Conservation (phyloP, 2,329 filamentous ascomycete species). For the Xylariaceae sp. region DNA sequence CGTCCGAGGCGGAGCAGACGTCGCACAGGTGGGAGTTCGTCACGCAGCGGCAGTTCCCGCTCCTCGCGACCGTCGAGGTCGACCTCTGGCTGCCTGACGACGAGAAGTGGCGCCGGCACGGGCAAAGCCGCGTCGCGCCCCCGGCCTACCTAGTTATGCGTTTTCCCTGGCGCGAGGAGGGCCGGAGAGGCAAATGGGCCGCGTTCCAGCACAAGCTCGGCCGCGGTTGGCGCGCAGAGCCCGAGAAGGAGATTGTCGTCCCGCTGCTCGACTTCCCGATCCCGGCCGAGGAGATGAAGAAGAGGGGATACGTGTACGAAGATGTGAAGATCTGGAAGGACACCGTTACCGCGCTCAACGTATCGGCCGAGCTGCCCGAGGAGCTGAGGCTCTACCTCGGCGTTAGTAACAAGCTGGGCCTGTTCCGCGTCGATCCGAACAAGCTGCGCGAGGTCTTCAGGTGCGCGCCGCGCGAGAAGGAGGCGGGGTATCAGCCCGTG, state of each 20-base stretch:
- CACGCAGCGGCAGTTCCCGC: constrained; percentile 63
- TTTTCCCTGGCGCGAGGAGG: constrained; percentile 55
- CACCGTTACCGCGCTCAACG: constrained; percentile 47
- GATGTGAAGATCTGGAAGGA: constrained; percentile 63
- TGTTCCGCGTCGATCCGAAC: constrained; percentile 62
- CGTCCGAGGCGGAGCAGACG: constrained; percentile 31
- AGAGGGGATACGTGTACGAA: constrained; percentile 53
- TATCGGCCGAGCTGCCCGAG: constrained; percentile 52
- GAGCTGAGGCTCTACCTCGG: constrained; percentile 63
- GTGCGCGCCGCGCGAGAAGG: constrained; percentile 52
- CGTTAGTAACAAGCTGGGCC: constrained; percentile 56
- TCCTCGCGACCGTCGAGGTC: constrained; percentile 63
- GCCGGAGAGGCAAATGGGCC: constrained; percentile 43
- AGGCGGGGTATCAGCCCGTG: constrained; percentile 58
- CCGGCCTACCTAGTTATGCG: constrained; percentile 60
- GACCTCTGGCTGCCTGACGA: constrained; percentile 66
- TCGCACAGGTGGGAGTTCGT: constrained; percentile 62
- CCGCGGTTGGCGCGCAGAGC: constrained; percentile 40
- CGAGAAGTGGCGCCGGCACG: constrained; percentile 44
- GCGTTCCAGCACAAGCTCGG: constrained; percentile 46
- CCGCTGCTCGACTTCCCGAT: constrained; percentile 61
- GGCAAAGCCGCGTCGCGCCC: constrained; percentile 44
- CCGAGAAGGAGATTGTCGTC: constrained; percentile 61
- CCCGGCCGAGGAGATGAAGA: constrained; percentile 48
- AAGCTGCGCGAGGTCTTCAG: constrained; percentile 53